Conservation (phyloP, 345 rosid genomes). For the Raphanus sativus region DNA sequence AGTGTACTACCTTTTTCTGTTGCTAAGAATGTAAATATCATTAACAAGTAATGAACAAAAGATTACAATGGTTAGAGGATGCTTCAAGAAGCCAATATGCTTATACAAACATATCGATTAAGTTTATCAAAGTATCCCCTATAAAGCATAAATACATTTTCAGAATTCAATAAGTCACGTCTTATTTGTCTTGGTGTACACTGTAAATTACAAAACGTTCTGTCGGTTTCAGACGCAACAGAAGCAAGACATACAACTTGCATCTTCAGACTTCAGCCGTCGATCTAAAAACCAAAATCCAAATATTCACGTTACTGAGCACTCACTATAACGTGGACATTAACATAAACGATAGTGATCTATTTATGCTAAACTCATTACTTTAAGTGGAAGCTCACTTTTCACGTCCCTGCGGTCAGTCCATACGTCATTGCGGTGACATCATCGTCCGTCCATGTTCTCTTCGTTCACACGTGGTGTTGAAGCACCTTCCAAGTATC, state of each 20-base stretch:
- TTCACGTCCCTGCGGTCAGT: neutral
- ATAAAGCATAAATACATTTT: neutral
- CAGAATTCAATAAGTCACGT: constrained; percentile 9
- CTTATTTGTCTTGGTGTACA: constrained; percentile 5
- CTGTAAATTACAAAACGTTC: constrained; percentile 20
- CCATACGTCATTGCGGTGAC: constrained; percentile 39
- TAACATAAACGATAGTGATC: neutral
- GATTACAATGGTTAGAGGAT: too few relatives aligned
- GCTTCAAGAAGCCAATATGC: too few relatives aligned
- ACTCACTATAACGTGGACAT: neutral
- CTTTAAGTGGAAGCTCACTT: constrained; percentile 18
- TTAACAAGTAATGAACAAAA: too few relatives aligned
- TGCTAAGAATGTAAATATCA: too few relatives aligned
- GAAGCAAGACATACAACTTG: constrained; percentile 10
- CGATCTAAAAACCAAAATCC: constrained; percentile 2
- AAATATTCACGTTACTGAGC: neutral
- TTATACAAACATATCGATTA: neutral
- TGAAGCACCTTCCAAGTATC: constrained; percentile 48
- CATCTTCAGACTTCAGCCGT: constrained; percentile 26
- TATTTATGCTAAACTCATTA: neutral
- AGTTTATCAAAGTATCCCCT: neutral
- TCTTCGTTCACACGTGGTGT: constrained; percentile 38
- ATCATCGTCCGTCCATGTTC: constrained; percentile 16
- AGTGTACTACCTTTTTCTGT: neutral
- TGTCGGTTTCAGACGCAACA: constrained; percentile 30